A percentile compares a stretch with the other conserved stretches of the same genome.
Evolutionary conservation across 1,284 basidiomycete genomes (phyloP).

Genomic region (Rhodotorula sp.): DNA sequence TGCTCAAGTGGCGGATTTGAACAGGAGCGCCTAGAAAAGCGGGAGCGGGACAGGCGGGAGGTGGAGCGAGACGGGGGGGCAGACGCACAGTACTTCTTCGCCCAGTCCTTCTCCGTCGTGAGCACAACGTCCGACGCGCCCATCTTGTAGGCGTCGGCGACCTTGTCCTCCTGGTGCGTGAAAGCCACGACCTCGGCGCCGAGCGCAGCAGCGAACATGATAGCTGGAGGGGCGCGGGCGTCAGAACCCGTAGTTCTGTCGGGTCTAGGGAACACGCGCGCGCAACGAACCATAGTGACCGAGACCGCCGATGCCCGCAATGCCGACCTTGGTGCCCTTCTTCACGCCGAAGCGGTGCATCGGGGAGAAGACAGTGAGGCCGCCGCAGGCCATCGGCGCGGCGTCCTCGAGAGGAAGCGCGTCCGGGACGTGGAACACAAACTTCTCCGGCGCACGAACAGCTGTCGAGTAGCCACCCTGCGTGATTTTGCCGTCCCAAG

Average conservation of each 20-base stretch:
- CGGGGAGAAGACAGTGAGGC: constrained; percentile 56
- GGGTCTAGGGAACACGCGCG: neutral
- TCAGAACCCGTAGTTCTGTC: neutral
- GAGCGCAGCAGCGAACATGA: constrained; percentile 44
- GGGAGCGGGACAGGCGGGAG: no score
- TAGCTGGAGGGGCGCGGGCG: neutral
- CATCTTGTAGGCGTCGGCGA: constrained; percentile 52
- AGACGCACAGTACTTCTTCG: constrained; percentile 7
- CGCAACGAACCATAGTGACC: constrained; percentile 47
- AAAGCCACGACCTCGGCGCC: constrained; percentile 54
- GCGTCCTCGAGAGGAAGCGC: constrained; percentile 61
- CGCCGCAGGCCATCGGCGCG: constrained; percentile 53
- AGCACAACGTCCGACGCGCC: constrained; percentile 48
- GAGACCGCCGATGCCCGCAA: constrained; percentile 52
- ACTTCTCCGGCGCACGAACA: constrained; percentile 67
- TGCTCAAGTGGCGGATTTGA: no score
- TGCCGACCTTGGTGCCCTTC: constrained; percentile 51
- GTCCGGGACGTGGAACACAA: constrained; percentile 70
- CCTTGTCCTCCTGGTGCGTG: constrained; percentile 53
- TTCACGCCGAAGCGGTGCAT: constrained; percentile 56
- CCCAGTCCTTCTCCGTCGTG: constrained; percentile 31
- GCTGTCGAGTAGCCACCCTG: constrained; percentile 66
- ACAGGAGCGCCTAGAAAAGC: no score
- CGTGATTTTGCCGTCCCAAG: constrained; percentile 55
- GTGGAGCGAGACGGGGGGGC: neutral